A percentile compares a stretch with the other conserved stretches of the same genome.
Evolutionary conservation across 768 basidiomycete genomes (phyloP).

Genomic region (Auriscalpium vulgare): DNA sequence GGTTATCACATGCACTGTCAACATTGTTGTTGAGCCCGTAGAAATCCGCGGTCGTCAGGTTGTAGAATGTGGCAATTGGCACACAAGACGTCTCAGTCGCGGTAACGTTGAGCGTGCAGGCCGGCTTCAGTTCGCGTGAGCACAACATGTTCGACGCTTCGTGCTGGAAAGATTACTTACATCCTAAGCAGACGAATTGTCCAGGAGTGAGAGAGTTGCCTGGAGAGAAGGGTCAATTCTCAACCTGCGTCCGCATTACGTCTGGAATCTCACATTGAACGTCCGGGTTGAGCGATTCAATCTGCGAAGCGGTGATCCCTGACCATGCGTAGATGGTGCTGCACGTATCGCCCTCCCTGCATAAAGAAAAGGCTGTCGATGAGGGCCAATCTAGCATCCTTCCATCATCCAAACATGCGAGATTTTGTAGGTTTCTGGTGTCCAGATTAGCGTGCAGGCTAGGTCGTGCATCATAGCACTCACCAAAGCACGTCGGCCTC

Average conservation of each 20-base stretch:
- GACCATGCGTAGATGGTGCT: not conserved
- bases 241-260: not conserved
- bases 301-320: not conserved
- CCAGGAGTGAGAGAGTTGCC: not conserved
- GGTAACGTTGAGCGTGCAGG: slow-evolving; percentile 6
- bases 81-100: slow-evolving; percentile 1
- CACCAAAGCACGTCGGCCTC: not conserved
- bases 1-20: not conserved
- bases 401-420: not conserved
- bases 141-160: not conserved
- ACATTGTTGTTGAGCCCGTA: slow-evolving; percentile 4
- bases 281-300: slow-evolving; percentile 2
- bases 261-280: not conserved
- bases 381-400: not conserved
- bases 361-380: not conserved
- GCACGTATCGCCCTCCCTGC: not conserved
- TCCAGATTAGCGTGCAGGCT: not conserved
- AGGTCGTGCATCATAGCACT: not conserved
- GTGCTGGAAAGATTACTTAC: not conserved
- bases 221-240: not conserved
- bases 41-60: not conserved
- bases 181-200: not conserved
- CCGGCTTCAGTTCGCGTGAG: not conserved
- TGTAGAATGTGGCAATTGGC: not conserved
- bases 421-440: not conserved